Conservation (phyloP, 345 rosid genomes). For the Physaria fendleri region DNA sequence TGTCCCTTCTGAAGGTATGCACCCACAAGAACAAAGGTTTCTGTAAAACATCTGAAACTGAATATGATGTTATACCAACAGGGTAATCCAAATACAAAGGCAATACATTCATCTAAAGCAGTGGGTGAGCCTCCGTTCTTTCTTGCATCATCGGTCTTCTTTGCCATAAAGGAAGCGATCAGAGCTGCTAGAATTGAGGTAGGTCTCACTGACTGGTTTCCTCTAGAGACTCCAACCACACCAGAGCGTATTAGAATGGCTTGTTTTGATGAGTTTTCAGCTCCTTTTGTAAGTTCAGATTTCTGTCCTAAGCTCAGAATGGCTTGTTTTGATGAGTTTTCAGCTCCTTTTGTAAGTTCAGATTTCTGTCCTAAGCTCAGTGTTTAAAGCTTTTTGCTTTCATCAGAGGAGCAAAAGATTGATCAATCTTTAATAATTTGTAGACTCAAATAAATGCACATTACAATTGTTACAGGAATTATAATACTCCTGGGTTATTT, state of each 20-base stretch:
- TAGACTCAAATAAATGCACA: too few species aligned
- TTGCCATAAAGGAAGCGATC: conserved; percentile 71
- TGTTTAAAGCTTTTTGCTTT: conserved; percentile 34
- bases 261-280: conserved; percentile 72
- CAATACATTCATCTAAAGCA: conserved; percentile 91
- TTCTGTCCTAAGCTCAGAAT: conserved; percentile 81
- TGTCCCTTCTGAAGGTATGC: conserved; percentile 55
- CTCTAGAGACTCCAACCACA: conserved; percentile 86
- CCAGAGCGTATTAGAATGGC: conserved; percentile 96
- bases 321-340: conserved; percentile 84
- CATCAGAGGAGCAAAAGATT: not conserved
- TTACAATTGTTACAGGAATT: too few species aligned
- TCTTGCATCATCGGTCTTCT: conserved; percentile 73
- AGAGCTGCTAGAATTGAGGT: conserved; percentile 70
- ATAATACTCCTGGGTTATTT: too few species aligned
- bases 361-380: conserved; percentile 76
- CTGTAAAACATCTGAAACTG: not conserved
- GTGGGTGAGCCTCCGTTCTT: conserved; percentile 98
- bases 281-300: conserved; percentile 40
- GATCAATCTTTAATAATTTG: too few species aligned
- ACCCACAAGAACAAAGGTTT: conserved; percentile 33
- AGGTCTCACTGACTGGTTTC: conserved; percentile 69
- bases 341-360: conserved; percentile 39
- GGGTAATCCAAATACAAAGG: conserved; percentile 87
- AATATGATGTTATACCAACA: conserved; percentile 20